phyloP scores from a whole-genome alignment of 768 basidiomycete genomes.

The Pulveroboletus sp. region DNA sequence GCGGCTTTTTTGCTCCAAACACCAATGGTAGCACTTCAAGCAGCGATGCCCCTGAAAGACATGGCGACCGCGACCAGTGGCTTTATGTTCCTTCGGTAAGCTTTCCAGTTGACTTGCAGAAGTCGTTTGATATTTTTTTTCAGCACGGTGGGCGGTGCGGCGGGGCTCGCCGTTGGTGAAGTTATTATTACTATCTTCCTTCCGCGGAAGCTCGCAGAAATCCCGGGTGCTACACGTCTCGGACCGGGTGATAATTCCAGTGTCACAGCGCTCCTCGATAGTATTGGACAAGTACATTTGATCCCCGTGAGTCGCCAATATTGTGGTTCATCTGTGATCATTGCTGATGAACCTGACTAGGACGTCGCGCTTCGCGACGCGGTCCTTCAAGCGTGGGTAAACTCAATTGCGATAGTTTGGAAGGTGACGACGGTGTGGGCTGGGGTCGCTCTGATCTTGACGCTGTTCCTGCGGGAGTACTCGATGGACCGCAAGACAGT shows the following conservation, averaged over 20 bases:
- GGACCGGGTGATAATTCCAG: conserved; percentile 29
- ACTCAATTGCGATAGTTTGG: conserved; percentile 64
- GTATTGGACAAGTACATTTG: conserved; percentile 39
- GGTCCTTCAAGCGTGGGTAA: conserved; percentile 60
- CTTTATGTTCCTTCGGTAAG: conserved; percentile 65
- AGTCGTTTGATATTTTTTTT: too few species aligned
- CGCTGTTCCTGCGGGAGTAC: conserved; percentile 58
- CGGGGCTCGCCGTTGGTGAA: conserved; percentile 70
- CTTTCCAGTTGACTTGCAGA: background rate
- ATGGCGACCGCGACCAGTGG: conserved; percentile 82
- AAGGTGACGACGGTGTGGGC: conserved; percentile 58
- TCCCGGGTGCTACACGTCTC: conserved; percentile 29
- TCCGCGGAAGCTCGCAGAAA: conserved; percentile 30
- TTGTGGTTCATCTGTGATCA: background rate
- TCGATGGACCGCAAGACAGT: conserved; percentile 53
- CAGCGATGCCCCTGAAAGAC: conserved; percentile 81
- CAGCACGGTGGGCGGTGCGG: conserved; percentile 68
- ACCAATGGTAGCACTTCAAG: conserved; percentile 76
- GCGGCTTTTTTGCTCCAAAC: conserved; percentile 62
- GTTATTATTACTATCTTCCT: conserved; percentile 62
- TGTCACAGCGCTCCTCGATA: conserved; percentile 41
- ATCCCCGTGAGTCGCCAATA: conserved; percentile 6
- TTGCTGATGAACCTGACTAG: conserved; percentile 26
- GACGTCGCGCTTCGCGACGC: conserved; percentile 46
- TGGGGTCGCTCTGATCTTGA: conserved; percentile 48